A percentile compares a stretch with the other conserved stretches of the same genome.
Conservation (phyloP, 2,329 filamentous ascomycete species). For the Clarireedia sp. region DNA sequence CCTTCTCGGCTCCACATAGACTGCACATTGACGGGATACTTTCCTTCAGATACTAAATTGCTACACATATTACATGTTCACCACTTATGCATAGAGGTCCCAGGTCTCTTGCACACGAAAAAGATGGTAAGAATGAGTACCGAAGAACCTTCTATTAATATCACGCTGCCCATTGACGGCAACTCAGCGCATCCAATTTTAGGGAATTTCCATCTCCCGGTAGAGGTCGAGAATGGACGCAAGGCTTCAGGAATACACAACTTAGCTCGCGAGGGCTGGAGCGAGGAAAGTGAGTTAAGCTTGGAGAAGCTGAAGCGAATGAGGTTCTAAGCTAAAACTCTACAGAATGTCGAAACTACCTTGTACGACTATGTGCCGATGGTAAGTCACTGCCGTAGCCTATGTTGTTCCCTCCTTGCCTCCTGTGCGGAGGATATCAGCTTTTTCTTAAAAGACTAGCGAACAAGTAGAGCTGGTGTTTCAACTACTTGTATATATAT, state of each 20-base stretch:
- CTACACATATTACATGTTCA: too few relatives aligned
- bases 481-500: background rate
- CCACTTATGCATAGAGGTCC: too few relatives aligned
- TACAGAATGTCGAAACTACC: constrained; percentile 38
- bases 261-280: constrained; percentile 14
- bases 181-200: background rate
- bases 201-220: constrained; percentile 7
- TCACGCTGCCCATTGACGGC: background rate
- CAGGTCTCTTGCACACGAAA: too few relatives aligned
- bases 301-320: background rate
- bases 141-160: too few relatives aligned
- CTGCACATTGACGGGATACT: too few relatives aligned
- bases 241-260: constrained; percentile 13
- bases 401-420: background rate
- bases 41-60: too few relatives aligned
- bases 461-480: too few relatives aligned
- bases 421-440: background rate
- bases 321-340: background rate
- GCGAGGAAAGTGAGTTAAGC: constrained; percentile 14
- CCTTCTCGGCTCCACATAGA: too few relatives aligned
- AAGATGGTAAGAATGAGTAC: too few relatives aligned
- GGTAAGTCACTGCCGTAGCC: background rate
- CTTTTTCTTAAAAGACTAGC: too few relatives aligned
- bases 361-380: constrained; percentile 34
- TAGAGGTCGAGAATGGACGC: constrained; percentile 6